Conservation (phyloP, 371 early-diverging fungal species). For the Mucor lusitanicus region DNA sequence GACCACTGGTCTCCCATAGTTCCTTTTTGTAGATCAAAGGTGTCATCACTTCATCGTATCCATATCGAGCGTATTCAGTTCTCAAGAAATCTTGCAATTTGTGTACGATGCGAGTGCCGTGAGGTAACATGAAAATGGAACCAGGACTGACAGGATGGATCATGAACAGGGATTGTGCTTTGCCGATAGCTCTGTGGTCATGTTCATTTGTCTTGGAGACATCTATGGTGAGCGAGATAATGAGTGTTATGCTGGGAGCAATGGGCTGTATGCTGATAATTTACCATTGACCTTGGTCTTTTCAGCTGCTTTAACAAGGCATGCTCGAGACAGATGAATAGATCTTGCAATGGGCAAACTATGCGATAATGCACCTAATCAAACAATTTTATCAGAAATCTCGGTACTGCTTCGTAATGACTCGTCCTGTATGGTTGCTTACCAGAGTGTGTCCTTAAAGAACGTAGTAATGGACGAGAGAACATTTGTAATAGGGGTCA, state of each 20-base stretch:
- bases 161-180: conserved; percentile 67
- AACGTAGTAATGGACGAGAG: conserved; percentile 7
- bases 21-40: conserved; percentile 95
- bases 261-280: too few species aligned
- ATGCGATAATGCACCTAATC: neutral
- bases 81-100: conserved; percentile 69
- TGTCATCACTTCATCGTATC: conserved; percentile 94
- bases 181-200: conserved; percentile 98
- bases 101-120: conserved; percentile 90
- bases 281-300: conserved; percentile 13
- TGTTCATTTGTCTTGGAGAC: conserved; percentile 34
- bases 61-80: conserved; percentile 84
- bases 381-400: neutral
- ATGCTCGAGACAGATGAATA: conserved; percentile 4
- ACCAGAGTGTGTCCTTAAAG: conserved; percentile 9
- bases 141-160: conserved; percentile 89
- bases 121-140: conserved; percentile 93
- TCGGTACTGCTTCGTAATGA: neutral
- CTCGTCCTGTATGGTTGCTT: neutral
- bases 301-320: conserved; percentile 1
- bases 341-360: conserved; percentile 5
- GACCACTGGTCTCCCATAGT: conserved; percentile 95
- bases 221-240: conserved; percentile 9
- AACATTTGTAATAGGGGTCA: conserved; percentile 7
- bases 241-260: neutral